These are phyloP conservation scores for Globisporangium irregulare DNA, from an alignment of 352 stramenopile genomes.

Conservation along the genomic window DNA sequence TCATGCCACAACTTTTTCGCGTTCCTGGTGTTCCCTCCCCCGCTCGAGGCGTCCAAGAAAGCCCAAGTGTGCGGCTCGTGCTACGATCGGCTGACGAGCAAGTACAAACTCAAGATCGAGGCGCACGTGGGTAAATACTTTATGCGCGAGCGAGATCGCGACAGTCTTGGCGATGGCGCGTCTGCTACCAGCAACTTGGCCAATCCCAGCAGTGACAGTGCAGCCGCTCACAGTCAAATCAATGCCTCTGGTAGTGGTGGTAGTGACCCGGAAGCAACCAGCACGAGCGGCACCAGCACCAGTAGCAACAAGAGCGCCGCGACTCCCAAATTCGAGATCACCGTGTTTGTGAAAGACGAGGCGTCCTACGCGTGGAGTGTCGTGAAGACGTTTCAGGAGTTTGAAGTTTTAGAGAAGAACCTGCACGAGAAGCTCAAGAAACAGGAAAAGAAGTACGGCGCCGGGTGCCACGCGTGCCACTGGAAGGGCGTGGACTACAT, in stretches of 20 bases:
- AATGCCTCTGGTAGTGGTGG: constrained; percentile 2
- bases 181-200: background rate
- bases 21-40: constrained; percentile 73
- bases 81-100: constrained; percentile 56
- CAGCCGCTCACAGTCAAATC: background rate
- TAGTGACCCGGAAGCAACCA: constrained; percentile 15
- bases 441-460: constrained; percentile 67
- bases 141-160: constrained; percentile 36
- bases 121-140: constrained; percentile 74
- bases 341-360: constrained; percentile 56
- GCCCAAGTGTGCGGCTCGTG: constrained; percentile 62
- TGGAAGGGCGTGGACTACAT: constrained; percentile 74
- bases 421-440: constrained; percentile 61
- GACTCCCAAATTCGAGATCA: constrained; percentile 42
- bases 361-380: constrained; percentile 60
- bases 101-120: constrained; percentile 66
- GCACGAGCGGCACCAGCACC: constrained; percentile 1
- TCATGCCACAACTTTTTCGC: constrained; percentile 55
- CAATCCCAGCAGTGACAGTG: constrained; percentile 1
- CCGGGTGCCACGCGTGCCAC: constrained; percentile 39
- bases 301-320: constrained; percentile 19
- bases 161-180: background rate
- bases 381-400: constrained; percentile 68
- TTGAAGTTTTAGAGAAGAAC: constrained; percentile 66
- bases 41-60: constrained; percentile 59